Evolutionary conservation across 768 basidiomycete species (phyloP).

Genomic region (Auriculariales sp.): DNA sequence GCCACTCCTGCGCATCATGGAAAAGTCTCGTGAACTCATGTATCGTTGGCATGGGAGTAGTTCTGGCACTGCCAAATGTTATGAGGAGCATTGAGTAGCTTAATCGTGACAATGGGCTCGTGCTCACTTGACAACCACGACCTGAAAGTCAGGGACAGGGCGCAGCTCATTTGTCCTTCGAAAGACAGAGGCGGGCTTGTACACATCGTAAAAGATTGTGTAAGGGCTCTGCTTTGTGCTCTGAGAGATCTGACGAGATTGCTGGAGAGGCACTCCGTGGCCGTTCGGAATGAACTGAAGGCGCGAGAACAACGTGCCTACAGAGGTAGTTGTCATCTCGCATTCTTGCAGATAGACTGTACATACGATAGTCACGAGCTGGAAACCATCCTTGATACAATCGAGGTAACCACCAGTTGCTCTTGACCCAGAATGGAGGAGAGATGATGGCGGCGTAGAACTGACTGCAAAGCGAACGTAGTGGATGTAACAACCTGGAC

Average conservation of each 20-base stretch:
- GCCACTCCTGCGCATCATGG: conserved; percentile 1
- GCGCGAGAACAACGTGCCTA: conserved; percentile 54
- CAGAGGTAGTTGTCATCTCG: neutral
- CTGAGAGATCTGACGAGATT: conserved; percentile 11
- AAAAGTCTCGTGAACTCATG: conserved; percentile 67
- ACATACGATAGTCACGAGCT: conserved; percentile 37
- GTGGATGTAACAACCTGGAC: no score
- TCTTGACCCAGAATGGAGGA: conserved; percentile 16
- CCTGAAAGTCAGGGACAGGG: conserved; percentile 68
- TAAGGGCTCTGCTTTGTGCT: conserved; percentile 37
- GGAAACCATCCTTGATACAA: conserved; percentile 28
- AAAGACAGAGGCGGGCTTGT: conserved; percentile 81
- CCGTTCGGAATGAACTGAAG: conserved; percentile 64
- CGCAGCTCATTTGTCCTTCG: conserved; percentile 47
- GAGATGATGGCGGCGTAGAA: conserved; percentile 20
- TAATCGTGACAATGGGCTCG: neutral
- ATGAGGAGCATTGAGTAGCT: neutral
- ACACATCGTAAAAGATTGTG: conserved; percentile 74
- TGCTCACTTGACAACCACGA: conserved; percentile 75
- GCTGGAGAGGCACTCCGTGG: conserved; percentile 32
- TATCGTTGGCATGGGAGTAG: conserved; percentile 68
- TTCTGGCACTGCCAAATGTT: conserved; percentile 46
- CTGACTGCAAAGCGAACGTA: conserved; percentile 17
- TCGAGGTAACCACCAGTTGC: conserved; percentile 59
- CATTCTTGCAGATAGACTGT: neutral